Evolutionary conservation across 345 rosid genomes (phyloP).

Genomic region (Raphanus sativus): DNA sequence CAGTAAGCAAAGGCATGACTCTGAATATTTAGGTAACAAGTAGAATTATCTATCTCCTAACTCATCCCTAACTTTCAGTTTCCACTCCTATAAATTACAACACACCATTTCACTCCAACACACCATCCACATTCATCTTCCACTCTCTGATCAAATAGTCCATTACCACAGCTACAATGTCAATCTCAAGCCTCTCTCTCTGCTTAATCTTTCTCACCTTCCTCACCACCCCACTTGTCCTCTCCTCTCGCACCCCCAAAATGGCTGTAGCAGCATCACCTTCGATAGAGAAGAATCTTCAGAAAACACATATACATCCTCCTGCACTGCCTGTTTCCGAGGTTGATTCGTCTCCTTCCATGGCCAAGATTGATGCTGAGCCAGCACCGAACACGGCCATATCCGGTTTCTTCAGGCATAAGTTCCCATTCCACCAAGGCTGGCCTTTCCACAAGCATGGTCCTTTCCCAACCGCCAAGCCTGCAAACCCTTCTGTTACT

Average conservation of each 20-base stretch:
- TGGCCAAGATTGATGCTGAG: conserved; percentile 28
- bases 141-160: neutral
- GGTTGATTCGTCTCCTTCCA: conserved; percentile 20
- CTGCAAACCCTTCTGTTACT: conserved; percentile 27
- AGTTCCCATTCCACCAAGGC: conserved; percentile 36
- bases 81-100: conserved; percentile 28
- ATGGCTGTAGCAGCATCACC: conserved; percentile 16
- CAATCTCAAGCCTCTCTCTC: conserved; percentile 27
- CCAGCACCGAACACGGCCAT: conserved; percentile 24
- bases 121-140: conserved; percentile 6
- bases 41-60: conserved; percentile 11
- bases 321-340: conserved; percentile 24
- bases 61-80: conserved; percentile 1
- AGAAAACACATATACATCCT: conserved; percentile 9
- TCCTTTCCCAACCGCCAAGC: conserved; percentile 30
- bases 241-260: conserved; percentile 24
- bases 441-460: conserved; percentile 41
- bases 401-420: conserved; percentile 28
- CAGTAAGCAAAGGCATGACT: conserved; percentile 22
- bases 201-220: conserved; percentile 24
- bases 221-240: conserved; percentile 15
- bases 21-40: conserved; percentile 29
- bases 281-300: conserved; percentile 2
- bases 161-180: conserved; percentile 14
- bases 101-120: conserved; percentile 13